Evolutionary conservation across 495 filamentous ascomycete genomes (phyloP), one percentile per base, ranked within the genome.

Genomic region (Podospora pseudocomata): DNA sequence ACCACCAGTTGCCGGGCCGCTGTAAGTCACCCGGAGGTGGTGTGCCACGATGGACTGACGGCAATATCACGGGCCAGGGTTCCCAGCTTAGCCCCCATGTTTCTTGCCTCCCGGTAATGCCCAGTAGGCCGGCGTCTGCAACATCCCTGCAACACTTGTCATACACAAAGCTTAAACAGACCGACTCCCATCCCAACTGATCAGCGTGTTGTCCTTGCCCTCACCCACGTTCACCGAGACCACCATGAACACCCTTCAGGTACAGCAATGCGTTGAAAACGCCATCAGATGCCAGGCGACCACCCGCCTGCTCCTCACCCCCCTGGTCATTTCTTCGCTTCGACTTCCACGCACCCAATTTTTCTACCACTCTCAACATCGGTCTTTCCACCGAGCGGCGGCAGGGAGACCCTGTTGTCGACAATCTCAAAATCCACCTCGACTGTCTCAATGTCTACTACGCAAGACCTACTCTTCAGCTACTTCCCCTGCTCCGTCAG

Each of bases 21-120:
- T 58, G 54, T 5, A 57, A 16, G 54, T 20, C 55, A 20, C 55
- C 23, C 55, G 54, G 2, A 4, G n/a, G 59, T 34, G 16, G 59
- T 69, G 68, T 55, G 68, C 65, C 64, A 70, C 68, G 56, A 60
- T 70, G 20, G 60, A 16, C 15, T 64, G 68, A 70, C 53, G 18
- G 19, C n/a, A 13, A 2, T 1, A 49, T n/a, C 1, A 30, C 4
- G 65, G 55, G 13, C 28, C 59, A 27, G 59, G 20, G 2, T 61
- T 32, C 59, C 59, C 20, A 27, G 28, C 23, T 32, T 23, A 20
- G 0, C 5, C 2, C 34, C 5, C 34, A 39, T 5, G 11, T 5
- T 6, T 11, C 5, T 11, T 39, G 6, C 34, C 11, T 39, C 34
- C 34, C 34, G 34, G 11, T 1, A 39, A 16, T 49, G 15, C 39